Conservation (phyloP, 345 rosid species). For the Gossypium mustelinum region DNA sequence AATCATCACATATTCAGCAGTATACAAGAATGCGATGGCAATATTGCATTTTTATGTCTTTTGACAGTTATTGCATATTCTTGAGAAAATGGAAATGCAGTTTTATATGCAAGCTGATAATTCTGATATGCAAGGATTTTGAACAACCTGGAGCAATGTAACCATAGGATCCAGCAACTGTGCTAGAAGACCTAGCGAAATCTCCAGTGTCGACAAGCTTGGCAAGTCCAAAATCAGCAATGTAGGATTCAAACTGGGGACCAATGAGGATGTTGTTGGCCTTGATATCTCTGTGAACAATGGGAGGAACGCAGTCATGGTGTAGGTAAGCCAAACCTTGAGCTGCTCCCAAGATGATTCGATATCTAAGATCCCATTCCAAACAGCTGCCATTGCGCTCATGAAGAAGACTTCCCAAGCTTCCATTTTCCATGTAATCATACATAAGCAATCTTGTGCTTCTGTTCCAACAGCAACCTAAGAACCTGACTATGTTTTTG, state of each 20-base stretch:
- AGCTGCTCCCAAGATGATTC: constrained; percentile 71
- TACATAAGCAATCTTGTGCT: constrained; percentile 79
- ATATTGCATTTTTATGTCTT: not conserved
- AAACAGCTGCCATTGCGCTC: constrained; percentile 53
- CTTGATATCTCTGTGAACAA: constrained; percentile 89
- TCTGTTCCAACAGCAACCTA: constrained; percentile 84
- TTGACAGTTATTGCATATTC: not conserved
- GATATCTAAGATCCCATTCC: constrained; percentile 76
- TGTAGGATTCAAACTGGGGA: constrained; percentile 71
- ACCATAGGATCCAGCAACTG: constrained; percentile 91
- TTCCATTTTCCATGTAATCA: constrained; percentile 85
- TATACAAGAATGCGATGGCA: not conserved
- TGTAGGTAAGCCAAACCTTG: constrained; percentile 92
- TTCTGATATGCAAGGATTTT: not conserved
- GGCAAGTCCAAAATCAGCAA: constrained; percentile 89
- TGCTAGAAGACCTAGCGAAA: constrained; percentile 74
- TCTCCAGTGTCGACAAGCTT: constrained; percentile 77
- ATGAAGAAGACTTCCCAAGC: constrained; percentile 76
- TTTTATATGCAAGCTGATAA: not conserved
- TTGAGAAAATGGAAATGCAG: too few species aligned
- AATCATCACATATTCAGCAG: not conserved
- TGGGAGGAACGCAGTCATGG: constrained; percentile 86
- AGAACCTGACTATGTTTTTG: constrained; percentile 78
- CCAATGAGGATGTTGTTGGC: constrained; percentile 92
- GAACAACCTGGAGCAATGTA: constrained; percentile 89